Base-by-base conservation (phyloP, 352 stramenopile species). In the Peronospora farinosa region DNA sequence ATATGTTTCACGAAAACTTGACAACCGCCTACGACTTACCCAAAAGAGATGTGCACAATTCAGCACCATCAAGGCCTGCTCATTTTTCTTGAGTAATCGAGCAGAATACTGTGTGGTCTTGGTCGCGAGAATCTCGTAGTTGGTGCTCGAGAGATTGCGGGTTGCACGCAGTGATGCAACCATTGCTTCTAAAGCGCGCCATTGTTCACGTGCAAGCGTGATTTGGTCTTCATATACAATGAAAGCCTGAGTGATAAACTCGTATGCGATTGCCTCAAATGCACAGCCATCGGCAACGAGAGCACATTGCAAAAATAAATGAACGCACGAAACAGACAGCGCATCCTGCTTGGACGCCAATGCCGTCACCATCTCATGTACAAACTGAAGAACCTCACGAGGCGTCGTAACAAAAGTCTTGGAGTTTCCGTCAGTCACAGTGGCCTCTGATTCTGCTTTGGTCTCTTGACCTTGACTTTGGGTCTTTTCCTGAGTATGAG, bases 181-280 rank as follows among this genome's bases (percentile, higher is more conserved):
- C 63, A 98, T 96, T 0, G 87, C 52, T 30, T 88, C 78, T 7
- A 98, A 70, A 17, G 90, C 89, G 28, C 79, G 72, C 65, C 82
- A 82, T 55, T 98, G 93, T 28, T 93, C 76, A 49, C 81, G 75
- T 19, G 78, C 96, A 57, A 98, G 86, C 7, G 77, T 89, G 11
- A 98, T 86, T 47, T 97, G 82, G 65, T 98, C 92, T 68, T 99
- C 96, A 60, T 98, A 98, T 11, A 98, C 68, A 33, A 97, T 86
- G 51, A 98, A 98, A 9, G 95, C 84, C 48, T 95, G 83, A 21
- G 89, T 95, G 57, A 98, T 81, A 45, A 98, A 98, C 62, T 98
- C 95, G 72, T 98, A 98, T 5, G 94, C 78, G 47, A 98, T 97
- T n/a, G 86, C 71, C 41, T 90, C 83, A 53, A 96, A 97, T 0